Evolutionary conservation across 164 flowering plant genomes (phyloP).

Genomic region (Aristolochia californica): DNA sequence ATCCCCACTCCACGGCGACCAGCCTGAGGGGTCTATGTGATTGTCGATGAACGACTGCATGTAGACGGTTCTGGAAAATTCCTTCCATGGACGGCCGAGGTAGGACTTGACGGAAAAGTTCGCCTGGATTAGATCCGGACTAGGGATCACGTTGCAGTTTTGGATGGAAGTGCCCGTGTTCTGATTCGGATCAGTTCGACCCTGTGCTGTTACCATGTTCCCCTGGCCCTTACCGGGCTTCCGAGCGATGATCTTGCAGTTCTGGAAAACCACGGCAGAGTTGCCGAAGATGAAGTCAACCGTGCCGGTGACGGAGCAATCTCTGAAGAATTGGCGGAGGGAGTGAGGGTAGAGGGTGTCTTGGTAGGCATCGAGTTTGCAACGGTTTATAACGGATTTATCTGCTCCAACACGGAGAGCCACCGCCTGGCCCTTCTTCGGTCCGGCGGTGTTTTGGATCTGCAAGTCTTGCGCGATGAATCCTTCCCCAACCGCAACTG

Average conservation of each 20-base stretch:
- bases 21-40: constrained; percentile 27
- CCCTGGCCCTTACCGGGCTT: constrained; percentile 28
- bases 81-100: constrained; percentile 47
- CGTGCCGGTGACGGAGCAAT: constrained; percentile 30
- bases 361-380: constrained; percentile 37
- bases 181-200: constrained; percentile 31
- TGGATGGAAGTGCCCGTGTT: constrained; percentile 45
- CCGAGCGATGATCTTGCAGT: constrained; percentile 27
- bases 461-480: constrained; percentile 42
- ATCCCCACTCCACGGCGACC: constrained; percentile 31
- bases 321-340: constrained; percentile 41
- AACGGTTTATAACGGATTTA: constrained; percentile 34
- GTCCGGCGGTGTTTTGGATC: constrained; percentile 42
- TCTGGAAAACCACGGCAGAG: constrained; percentile 38
- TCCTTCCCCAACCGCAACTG: constrained; percentile 46
- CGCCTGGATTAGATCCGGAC: constrained; percentile 28
- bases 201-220: constrained; percentile 45
- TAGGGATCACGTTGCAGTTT: constrained; percentile 22
- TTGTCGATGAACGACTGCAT: constrained; percentile 32
- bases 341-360: constrained; percentile 46
- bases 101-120: constrained; percentile 24
- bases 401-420: constrained; percentile 42
- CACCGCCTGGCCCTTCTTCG: constrained; percentile 44
- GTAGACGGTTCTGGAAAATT: constrained; percentile 32
- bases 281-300: constrained; percentile 51